Conservation (phyloP, 2,329 filamentous ascomycete species). For the Diplocarpon mali region DNA sequence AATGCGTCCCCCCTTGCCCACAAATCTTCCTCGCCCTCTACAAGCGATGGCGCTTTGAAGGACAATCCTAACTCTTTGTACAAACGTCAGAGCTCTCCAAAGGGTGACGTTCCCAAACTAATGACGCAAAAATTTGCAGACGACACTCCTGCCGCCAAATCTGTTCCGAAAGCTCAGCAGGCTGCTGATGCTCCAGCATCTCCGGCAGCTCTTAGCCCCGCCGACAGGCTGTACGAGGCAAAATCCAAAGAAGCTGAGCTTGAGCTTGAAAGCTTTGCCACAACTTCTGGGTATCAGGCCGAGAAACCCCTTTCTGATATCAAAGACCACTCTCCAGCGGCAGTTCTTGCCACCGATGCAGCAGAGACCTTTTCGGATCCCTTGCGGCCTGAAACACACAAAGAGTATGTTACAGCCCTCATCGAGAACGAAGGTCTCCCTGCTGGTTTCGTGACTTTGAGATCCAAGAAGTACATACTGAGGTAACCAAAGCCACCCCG, state of each 20-base stretch:
- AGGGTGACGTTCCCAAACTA: constrained; percentile 11
- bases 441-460: constrained; percentile 39
- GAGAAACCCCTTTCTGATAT: constrained; percentile 1
- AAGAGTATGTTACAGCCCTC: constrained; percentile 39
- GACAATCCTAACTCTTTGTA: constrained; percentile 8
- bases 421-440: constrained; percentile 37
- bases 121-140: constrained; percentile 11
- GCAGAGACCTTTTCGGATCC: constrained; percentile 14
- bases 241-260: constrained; percentile 14
- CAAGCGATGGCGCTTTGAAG: constrained; percentile 5
- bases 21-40: constrained; percentile 3
- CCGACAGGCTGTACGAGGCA: constrained; percentile 5
- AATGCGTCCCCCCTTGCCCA: too few relatives aligned
- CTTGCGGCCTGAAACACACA: constrained; percentile 33
- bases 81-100: constrained; percentile 10
- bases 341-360: neutral
- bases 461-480: constrained; percentile 44
- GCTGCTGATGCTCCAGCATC: neutral
- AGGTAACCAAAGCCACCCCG: constrained; percentile 35
- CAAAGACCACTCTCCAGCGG: neutral
- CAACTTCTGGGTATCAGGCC: constrained; percentile 10
- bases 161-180: neutral
- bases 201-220: neutral
- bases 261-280: constrained; percentile 12
- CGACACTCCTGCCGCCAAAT: neutral